These are phyloP conservation scores for Solanum chacoense DNA, from an alignment of 305 asterid species.

Conservation along the genomic window DNA sequence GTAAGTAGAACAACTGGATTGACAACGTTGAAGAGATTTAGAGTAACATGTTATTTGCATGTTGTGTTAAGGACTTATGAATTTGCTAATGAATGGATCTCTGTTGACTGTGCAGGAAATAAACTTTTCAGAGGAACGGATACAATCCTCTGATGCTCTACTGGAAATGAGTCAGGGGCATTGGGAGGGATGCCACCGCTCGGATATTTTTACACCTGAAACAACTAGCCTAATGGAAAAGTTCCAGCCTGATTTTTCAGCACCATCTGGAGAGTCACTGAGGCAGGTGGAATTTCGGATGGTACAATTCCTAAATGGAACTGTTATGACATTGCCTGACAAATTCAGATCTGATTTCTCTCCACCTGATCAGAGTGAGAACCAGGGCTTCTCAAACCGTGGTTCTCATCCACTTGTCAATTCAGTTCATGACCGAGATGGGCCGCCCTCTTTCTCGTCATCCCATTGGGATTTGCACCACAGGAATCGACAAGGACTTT, in stretches of 20 bases:
- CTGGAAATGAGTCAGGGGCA: slow-evolving; percentile 89
- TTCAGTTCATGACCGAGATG: slow-evolving; percentile 37
- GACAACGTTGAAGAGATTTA: background rate
- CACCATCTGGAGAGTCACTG: slow-evolving; percentile 94
- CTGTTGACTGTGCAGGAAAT: slow-evolving; percentile 51
- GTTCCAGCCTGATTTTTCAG: slow-evolving; percentile 73
- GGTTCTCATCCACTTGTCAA: slow-evolving; percentile 25
- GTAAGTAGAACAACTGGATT: background rate
- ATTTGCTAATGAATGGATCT: background rate
- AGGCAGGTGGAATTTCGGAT: slow-evolving; percentile 94
- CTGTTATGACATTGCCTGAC: slow-evolving; percentile 54
- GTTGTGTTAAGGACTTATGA: background rate
- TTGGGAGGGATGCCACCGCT: slow-evolving; percentile 93
- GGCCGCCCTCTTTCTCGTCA: slow-evolving; percentile 29
- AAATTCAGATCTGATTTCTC: slow-evolving; percentile 65
- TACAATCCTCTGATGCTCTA: slow-evolving; percentile 74
- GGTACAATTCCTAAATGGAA: slow-evolving; percentile 76
- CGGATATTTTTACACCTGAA: slow-evolving; percentile 68
- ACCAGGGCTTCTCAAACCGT: slow-evolving; percentile 23
- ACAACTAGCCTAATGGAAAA: slow-evolving; percentile 60
- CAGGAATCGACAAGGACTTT: slow-evolving; percentile 47
- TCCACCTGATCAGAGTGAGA: slow-evolving; percentile 55
- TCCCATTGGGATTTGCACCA: slow-evolving; percentile 53
- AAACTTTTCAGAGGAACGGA: slow-evolving; percentile 64
- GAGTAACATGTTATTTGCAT: background rate